Percentiles rank a stretch among this genome's conserved stretches.
Evolutionary conservation across 164 flowering plant genomes (phyloP).

Genomic region (Brasenia schreberi): DNA sequence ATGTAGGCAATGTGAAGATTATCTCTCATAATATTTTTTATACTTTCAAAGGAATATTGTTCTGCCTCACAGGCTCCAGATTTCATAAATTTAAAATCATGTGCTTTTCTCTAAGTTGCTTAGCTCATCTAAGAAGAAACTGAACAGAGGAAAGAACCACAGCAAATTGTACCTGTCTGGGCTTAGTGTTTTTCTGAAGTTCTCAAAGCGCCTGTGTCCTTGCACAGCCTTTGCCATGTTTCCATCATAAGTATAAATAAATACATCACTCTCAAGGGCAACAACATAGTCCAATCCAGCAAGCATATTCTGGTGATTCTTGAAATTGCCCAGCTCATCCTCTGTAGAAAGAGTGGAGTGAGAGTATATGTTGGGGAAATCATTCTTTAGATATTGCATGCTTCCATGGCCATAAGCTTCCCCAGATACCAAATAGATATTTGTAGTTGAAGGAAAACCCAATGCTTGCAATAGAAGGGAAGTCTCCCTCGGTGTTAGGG

Average conservation of each 20-base stretch:
- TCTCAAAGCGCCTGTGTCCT: conserved; percentile 95
- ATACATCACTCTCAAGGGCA: conserved; percentile 86
- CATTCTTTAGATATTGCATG: conserved; percentile 56
- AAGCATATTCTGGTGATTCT: conserved; percentile 85
- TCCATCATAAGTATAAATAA: conserved; percentile 90
- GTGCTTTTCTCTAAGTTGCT: too few species aligned
- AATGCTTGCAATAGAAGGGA: conserved; percentile 72
- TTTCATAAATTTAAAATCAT: too few species aligned
- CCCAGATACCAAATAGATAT: conserved; percentile 91
- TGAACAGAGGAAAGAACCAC: neutral
- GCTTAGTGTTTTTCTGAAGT: conserved; percentile 76
- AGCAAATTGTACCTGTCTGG: conserved; percentile 54
- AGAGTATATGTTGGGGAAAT: conserved; percentile 72
- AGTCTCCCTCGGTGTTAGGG: conserved; percentile 91
- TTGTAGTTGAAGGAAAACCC: conserved; percentile 61
- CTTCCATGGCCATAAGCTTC: conserved; percentile 91
- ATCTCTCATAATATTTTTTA: too few species aligned
- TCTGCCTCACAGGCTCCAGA: too few species aligned
- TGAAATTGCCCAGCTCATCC: conserved; percentile 76
- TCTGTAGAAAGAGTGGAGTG: conserved; percentile 70
- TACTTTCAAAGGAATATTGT: too few species aligned
- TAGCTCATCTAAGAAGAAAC: too few species aligned
- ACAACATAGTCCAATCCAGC: conserved; percentile 93
- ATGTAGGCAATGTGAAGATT: too few species aligned
- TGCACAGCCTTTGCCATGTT: conserved; percentile 99